These are phyloP conservation scores for Nannochloropsis salina DNA, from an alignment of 108 stramenopile species.

Conservation along the genomic window DNA sequence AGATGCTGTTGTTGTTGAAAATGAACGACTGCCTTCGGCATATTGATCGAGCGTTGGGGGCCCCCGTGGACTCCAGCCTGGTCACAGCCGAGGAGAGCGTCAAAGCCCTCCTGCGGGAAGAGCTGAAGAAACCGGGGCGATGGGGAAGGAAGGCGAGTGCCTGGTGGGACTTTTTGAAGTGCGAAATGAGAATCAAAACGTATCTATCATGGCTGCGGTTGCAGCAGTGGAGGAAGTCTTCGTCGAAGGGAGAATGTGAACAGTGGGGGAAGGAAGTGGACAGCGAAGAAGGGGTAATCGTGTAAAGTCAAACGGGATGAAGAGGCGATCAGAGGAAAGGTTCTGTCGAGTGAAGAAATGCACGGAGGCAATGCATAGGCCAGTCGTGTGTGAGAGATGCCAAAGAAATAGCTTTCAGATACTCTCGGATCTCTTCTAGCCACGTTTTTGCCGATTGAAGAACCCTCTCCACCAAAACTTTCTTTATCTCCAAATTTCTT, in stretches of 20 bases:
- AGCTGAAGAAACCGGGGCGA: slow-evolving; percentile 23
- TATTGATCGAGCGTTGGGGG: slow-evolving; percentile 73
- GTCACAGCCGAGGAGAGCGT: slow-evolving; percentile 36
- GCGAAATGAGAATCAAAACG: neutral
- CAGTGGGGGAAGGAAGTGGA: neutral
- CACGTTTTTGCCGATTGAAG: no score
- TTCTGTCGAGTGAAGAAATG: neutral
- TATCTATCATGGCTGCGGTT: neutral
- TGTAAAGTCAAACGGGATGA: no score
- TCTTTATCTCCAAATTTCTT: no score
- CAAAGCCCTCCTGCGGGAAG: slow-evolving; percentile 36
- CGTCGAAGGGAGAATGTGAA: neutral
- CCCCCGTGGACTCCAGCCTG: slow-evolving; percentile 51
- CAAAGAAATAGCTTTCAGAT: no score
- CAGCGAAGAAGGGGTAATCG: no score
- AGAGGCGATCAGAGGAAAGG: neutral
- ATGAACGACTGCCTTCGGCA: slow-evolving; percentile 90
- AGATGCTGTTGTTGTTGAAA: slow-evolving; percentile 83
- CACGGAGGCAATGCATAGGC: no score
- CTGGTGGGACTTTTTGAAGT: neutral
- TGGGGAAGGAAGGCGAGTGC: neutral
- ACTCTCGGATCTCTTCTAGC: no score
- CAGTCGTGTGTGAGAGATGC: no score
- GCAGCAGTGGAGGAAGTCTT: neutral
- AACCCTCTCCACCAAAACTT: no score